Base-by-base conservation (phyloP, 495 filamentous ascomycete genomes). In the Cryomyces antarcticus region DNA sequence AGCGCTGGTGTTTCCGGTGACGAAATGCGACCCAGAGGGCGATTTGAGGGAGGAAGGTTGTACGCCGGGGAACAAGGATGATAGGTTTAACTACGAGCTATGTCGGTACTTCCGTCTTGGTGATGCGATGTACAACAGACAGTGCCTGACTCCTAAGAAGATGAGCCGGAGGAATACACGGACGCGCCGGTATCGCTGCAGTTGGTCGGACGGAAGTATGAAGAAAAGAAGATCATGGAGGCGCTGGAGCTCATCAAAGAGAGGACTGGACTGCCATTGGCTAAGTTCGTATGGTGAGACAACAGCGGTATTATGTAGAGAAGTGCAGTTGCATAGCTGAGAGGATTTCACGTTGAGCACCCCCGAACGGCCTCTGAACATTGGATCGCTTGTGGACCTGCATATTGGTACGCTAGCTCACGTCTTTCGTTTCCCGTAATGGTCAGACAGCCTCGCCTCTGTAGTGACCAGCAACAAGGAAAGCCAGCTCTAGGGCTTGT, bases 401-500 rank as follows among this genome's bases (percentile, higher is more conserved):
- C 17, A 24, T 24, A 24, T 24, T 24, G 17, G 17, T 2, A 24
- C 17, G 17, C 17, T 24, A 24, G 17, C 17, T 24, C 17, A 24
- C 17, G 17, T 24, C 1, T 24, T 24, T 24, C 17, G 17, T 24
- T 24, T 24, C 17, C 17, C 17, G 17, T 24, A 1, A 24, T 1
- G 17, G 2, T 24, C 17, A 24, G 17, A 24, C 17, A 24, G 17
- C 17, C 17, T 24, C 17, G 17, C 17, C 68, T 5, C 79, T 63
- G 60, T 78, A 93, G 55, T 83, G 82, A 6, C 80, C 84, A 1
- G 89, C 89, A 43, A 97, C 75, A 54, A 97, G 59, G 59, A 97
- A 97, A 2, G 89, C 85, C 56, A 95, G 61, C 61, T 97, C 89
- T 27, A 97, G 68, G 11, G 89, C 85, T 64, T 97, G 89, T 60